Evolutionary conservation across 331 rosid genomes (phyloP).

Genomic region (Phaseolus coccineus): DNA sequence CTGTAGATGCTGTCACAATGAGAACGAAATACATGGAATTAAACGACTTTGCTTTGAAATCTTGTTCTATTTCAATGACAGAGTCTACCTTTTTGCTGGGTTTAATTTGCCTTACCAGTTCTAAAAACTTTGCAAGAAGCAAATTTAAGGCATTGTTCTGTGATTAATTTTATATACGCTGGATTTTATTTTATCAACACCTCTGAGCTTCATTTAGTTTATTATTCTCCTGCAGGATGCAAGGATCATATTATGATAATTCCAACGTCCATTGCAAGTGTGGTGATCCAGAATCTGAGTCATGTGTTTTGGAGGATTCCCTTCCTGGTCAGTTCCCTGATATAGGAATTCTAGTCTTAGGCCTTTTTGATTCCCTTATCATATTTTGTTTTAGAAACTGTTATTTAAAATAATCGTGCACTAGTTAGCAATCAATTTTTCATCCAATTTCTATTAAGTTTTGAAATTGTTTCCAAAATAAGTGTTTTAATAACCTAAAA

Average conservation of each 20-base stretch:
- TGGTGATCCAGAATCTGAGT: slow-evolving; percentile 71
- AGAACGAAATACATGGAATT: background rate
- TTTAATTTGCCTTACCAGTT: slow-evolving; percentile 17
- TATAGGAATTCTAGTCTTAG: background rate
- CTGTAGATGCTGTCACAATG: background rate
- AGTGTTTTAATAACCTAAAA: background rate
- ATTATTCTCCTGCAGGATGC: slow-evolving; percentile 58
- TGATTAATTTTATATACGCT: slow-evolving; percentile 20
- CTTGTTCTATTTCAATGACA: slow-evolving; percentile 9
- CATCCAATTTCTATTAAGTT: background rate
- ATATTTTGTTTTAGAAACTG: background rate
- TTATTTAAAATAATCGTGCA: background rate
- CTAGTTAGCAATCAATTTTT: background rate
- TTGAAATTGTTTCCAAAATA: background rate
- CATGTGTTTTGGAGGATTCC: slow-evolving; percentile 59
- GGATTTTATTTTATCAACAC: slow-evolving; percentile 23
- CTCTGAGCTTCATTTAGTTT: slow-evolving; percentile 28
- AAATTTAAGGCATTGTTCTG: background rate
- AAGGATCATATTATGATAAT: slow-evolving; percentile 62
- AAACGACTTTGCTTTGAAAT: slow-evolving; percentile 10
- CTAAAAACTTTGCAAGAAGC: slow-evolving; percentile 2
- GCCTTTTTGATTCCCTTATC: background rate
- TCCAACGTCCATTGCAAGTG: slow-evolving; percentile 63
- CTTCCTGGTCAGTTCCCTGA: slow-evolving; percentile 64
- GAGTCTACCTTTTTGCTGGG: slow-evolving; percentile 1